Conservation (phyloP, 1,284 basidiomycete species). For the Phlebopus sp. region DNA sequence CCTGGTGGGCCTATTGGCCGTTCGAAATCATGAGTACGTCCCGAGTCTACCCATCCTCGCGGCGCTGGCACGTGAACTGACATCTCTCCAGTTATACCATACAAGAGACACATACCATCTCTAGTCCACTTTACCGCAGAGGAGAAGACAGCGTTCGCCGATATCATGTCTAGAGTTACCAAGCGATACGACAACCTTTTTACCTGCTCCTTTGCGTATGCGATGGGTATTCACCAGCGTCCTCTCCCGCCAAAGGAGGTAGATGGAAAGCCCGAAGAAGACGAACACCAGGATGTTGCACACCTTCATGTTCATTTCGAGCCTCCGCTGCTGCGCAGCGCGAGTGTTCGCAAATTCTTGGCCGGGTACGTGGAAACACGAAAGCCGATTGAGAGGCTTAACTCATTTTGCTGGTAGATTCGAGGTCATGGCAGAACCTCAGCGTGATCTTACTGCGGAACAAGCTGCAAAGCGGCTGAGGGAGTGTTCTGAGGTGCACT, state of each 20-base stretch:
- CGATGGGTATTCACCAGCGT: slow-evolving; percentile 92
- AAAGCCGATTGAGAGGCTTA: not conserved
- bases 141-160: slow-evolving; percentile 66
- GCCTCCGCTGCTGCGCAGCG: slow-evolving; percentile 82
- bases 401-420: slow-evolving; percentile 51
- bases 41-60: not conserved
- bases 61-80: slow-evolving; percentile 8
- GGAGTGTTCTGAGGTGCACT: slow-evolving; percentile 50
- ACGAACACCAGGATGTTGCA: slow-evolving; percentile 52
- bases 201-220: slow-evolving; percentile 88
- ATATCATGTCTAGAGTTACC: slow-evolving; percentile 63
- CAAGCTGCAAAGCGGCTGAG: slow-evolving; percentile 76
- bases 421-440: slow-evolving; percentile 89
- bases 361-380: slow-evolving; percentile 64
- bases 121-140: slow-evolving; percentile 57
- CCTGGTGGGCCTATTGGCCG: slow-evolving; percentile 97
- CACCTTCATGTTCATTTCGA: slow-evolving; percentile 91
- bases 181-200: slow-evolving; percentile 86
- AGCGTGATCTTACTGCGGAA: slow-evolving; percentile 89
- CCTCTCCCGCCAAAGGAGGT: slow-evolving; percentile 49
- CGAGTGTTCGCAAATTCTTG: slow-evolving; percentile 85
- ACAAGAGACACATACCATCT: slow-evolving; percentile 74
- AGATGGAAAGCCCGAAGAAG: slow-evolving; percentile 26
- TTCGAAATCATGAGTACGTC: slow-evolving; percentile 78
- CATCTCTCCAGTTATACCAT: slow-evolving; percentile 63